Evolutionary conservation across 495 filamentous ascomycete genomes (phyloP).

Genomic region (Parachaetomium inaequale): DNA sequence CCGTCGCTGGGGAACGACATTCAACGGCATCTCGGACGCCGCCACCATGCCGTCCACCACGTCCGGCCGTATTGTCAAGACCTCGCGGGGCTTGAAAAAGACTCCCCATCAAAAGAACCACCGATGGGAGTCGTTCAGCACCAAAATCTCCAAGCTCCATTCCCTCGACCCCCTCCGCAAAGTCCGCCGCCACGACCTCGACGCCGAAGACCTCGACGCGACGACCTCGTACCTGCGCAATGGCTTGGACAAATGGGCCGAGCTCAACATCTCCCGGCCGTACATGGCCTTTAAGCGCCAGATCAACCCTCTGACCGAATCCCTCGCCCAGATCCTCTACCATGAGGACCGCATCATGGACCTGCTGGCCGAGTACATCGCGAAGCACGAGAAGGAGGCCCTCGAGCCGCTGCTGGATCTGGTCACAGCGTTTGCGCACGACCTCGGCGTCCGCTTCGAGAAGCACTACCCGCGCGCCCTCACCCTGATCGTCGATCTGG

Average conservation of each 20-base stretch:
- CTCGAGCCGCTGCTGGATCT: slow-evolving; percentile 83
- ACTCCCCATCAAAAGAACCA: slow-evolving; percentile 77
- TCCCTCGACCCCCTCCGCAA: slow-evolving; percentile 83
- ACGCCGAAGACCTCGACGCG: slow-evolving; percentile 64
- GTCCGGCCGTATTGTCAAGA: slow-evolving; percentile 62
- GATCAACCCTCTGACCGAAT: slow-evolving; percentile 75
- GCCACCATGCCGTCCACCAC: slow-evolving; percentile 52
- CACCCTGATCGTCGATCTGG: slow-evolving; percentile 57
- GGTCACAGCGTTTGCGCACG: slow-evolving; percentile 84
- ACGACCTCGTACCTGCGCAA: slow-evolving; percentile 76
- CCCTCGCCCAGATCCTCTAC: slow-evolving; percentile 85
- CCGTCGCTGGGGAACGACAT: slow-evolving; percentile 6
- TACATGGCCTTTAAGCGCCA: slow-evolving; percentile 73
- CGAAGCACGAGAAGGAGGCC: slow-evolving; percentile 65
- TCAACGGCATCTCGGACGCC: slow-evolving; percentile 16
- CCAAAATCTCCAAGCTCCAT: slow-evolving; percentile 86
- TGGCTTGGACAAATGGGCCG: slow-evolving; percentile 81
- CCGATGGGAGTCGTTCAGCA: slow-evolving; percentile 86
- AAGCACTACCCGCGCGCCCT: slow-evolving; percentile 73
- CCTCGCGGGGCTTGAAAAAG: slow-evolving; percentile 59
- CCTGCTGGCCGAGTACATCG: slow-evolving; percentile 71
- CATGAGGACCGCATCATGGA: slow-evolving; percentile 80
- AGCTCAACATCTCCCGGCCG: slow-evolving; percentile 78
- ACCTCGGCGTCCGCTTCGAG: slow-evolving; percentile 85
- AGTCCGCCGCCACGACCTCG: slow-evolving; percentile 76